Evolutionary conservation across 2,329 filamentous ascomycete species (phyloP).

Genomic region (Beauveria bassiana): DNA sequence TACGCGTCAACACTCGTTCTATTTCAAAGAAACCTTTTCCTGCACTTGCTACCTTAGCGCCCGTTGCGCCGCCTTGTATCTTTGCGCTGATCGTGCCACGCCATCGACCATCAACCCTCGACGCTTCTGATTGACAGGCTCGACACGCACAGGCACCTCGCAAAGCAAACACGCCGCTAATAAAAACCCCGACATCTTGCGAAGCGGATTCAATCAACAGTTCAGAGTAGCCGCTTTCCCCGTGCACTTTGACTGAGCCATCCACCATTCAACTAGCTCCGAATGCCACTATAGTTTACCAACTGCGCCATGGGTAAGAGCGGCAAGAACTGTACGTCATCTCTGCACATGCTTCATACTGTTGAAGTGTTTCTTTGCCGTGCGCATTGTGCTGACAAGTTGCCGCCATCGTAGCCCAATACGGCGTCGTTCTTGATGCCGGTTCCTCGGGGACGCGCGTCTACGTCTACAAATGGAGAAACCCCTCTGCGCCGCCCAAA

Average conservation of each 20-base stretch:
- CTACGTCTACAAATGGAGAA: conserved; percentile 91
- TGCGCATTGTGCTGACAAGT: neutral
- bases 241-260: neutral
- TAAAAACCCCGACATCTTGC: neutral
- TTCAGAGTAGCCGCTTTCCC: neutral
- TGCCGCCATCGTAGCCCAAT: conserved; percentile 44
- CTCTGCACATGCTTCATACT: neutral
- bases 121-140: neutral
- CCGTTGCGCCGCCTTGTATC: neutral
- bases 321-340: conserved; percentile 26
- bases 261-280: neutral
- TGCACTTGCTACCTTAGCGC: neutral
- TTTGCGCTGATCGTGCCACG: conserved; percentile 3
- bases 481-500: conserved; percentile 57
- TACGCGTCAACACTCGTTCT: conserved; percentile 3
- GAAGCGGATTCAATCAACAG: neutral
- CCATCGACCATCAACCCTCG: neutral
- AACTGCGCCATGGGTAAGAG: conserved; percentile 8
- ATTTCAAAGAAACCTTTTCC: conserved; percentile 5
- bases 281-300: neutral
- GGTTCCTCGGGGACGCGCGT: conserved; percentile 94
- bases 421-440: conserved; percentile 94
- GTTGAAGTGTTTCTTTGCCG: neutral
- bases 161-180: neutral
- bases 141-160: neutral